Evolutionary conservation across 345 rosid genomes (phyloP).

Genomic region (Rubroshorea leprosula): DNA sequence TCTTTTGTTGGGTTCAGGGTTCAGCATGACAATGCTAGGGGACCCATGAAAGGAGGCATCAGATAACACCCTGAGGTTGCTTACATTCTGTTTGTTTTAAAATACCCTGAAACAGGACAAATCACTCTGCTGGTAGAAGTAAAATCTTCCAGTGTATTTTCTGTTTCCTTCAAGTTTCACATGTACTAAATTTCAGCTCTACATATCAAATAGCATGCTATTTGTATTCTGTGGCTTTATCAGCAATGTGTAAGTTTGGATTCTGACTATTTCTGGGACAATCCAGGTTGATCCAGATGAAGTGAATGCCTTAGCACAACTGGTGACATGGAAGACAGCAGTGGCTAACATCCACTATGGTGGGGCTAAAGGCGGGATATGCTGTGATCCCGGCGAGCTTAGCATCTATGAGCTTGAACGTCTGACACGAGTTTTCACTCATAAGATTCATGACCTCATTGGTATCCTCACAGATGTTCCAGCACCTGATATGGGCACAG

Average conservation of each 20-base stretch:
- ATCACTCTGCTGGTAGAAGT: too few species aligned
- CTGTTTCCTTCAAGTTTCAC: too few species aligned
- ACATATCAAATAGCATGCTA: too few species aligned
- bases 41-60: conserved; percentile 99
- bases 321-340: conserved; percentile 99
- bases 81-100: too few species aligned
- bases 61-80: conserved; percentile 94
- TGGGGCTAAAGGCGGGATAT: conserved; percentile 97
- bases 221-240: not conserved
- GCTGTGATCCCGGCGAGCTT: conserved; percentile 65
- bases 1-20: conserved; percentile 89
- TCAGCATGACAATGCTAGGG: conserved; percentile 97
- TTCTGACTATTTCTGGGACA: conserved; percentile 12
- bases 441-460: conserved; percentile 84
- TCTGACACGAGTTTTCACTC: conserved; percentile 91
- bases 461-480: conserved; percentile 94
- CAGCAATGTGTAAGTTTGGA: not conserved
- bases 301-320: conserved; percentile 91
- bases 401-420: conserved; percentile 76
- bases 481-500: conserved; percentile 98
- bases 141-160: too few species aligned
- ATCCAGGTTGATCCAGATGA: conserved; percentile 91
- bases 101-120: too few species aligned
- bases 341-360: conserved; percentile 96
- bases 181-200: too few species aligned